Conservation (phyloP, 2,329 filamentous ascomycete genomes). For the Beauveria rudraprayagi region DNA sequence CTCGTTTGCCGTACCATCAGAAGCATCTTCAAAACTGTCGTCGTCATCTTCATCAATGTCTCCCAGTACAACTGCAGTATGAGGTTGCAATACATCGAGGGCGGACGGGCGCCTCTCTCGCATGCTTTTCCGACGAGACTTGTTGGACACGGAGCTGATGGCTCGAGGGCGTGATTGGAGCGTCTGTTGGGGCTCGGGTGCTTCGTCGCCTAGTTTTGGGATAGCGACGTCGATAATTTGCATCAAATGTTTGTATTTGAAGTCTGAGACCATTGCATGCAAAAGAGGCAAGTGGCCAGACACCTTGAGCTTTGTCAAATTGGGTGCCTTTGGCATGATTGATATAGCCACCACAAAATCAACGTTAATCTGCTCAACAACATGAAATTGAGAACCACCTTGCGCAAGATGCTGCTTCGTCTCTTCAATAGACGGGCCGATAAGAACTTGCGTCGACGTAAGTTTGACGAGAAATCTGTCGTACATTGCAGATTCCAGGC, state of each 20-base stretch:
- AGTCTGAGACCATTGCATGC: constrained; percentile 85
- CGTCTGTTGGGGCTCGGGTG: constrained; percentile 20
- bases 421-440: constrained; percentile 85
- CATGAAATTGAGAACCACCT: constrained; percentile 66
- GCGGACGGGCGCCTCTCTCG: constrained; percentile 56
- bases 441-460: constrained; percentile 88
- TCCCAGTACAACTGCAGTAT: constrained; percentile 72
- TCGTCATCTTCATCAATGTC: constrained; percentile 63
- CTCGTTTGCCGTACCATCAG: constrained; percentile 45
- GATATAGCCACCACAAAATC: constrained; percentile 95
- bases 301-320: constrained; percentile 83
- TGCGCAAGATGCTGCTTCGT: constrained; percentile 75
- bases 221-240: constrained; percentile 91
- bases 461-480: constrained; percentile 93
- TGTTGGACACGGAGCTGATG: constrained; percentile 37
- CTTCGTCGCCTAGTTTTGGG: constrained; percentile 60
- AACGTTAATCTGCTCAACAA: constrained; percentile 95
- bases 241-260: constrained; percentile 97
- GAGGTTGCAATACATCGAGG: constrained; percentile 63
- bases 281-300: constrained; percentile 88
- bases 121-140: constrained; percentile 34
- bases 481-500: constrained; percentile 90
- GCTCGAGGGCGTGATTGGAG: constrained; percentile 33
- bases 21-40: constrained; percentile 61
- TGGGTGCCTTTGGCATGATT: constrained; percentile 91